Evolutionary conservation across 2,329 filamentous ascomycete species (phyloP).

Genomic region (Colletotrichum godetiae): DNA sequence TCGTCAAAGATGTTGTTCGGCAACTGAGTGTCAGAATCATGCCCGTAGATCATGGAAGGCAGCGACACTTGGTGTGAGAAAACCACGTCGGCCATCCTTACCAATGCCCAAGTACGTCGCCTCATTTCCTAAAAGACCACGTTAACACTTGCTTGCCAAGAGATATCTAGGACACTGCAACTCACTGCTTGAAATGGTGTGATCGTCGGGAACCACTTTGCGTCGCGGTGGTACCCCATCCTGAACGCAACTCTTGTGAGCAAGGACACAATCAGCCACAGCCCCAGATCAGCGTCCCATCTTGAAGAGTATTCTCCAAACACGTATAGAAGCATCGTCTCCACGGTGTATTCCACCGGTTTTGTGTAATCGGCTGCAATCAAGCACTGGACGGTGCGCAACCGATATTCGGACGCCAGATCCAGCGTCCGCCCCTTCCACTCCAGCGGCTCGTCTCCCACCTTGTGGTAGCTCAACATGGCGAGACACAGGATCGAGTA

Average conservation of each 20-base stretch:
- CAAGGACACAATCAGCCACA: slow-evolving; percentile 68
- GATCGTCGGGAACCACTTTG: slow-evolving; percentile 78
- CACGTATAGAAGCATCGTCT: slow-evolving; percentile 80
- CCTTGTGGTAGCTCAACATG: slow-evolving; percentile 82
- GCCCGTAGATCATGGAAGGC: slow-evolving; percentile 76
- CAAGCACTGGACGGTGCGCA: slow-evolving; percentile 82
- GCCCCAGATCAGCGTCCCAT: slow-evolving; percentile 77
- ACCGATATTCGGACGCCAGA: slow-evolving; percentile 72
- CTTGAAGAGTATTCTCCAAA: slow-evolving; percentile 80
- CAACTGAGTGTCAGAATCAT: slow-evolving; percentile 80
- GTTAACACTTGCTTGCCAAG: not conserved
- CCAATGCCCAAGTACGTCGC: slow-evolving; percentile 74
- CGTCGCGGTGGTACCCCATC: slow-evolving; percentile 84
- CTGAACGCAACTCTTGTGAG: slow-evolving; percentile 70
- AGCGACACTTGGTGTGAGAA: slow-evolving; percentile 81
- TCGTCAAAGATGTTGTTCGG: slow-evolving; percentile 86
- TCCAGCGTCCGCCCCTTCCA: slow-evolving; percentile 76
- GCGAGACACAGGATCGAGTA: slow-evolving; percentile 82
- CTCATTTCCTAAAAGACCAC: slow-evolving; percentile 71
- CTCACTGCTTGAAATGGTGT: slow-evolving; percentile 77
- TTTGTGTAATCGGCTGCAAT: slow-evolving; percentile 82
- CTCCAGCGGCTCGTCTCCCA: slow-evolving; percentile 83
- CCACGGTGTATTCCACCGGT: slow-evolving; percentile 79
- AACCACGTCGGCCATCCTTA: slow-evolving; percentile 79
- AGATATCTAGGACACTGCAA: slow-evolving; percentile 3